Evolutionary conservation across 2,329 filamentous ascomycete genomes (phyloP), one percentile per base, ranked within the genome.

Genomic region (Claviceps fusiformis): DNA sequence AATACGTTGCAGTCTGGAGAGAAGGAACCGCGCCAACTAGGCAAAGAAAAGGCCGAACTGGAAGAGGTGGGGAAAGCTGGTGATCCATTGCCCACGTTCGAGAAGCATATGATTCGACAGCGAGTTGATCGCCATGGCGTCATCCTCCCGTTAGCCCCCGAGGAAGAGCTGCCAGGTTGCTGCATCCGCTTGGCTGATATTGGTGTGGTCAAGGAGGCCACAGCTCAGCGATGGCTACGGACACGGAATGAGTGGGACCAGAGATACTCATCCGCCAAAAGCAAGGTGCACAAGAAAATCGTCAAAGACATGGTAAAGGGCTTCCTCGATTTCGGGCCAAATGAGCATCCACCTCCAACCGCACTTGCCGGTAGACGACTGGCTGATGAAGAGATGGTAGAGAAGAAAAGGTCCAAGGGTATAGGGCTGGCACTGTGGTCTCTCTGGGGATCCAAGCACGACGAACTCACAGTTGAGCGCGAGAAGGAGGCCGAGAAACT

Each of bases 61-160:
- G 60, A 64, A 3, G 64, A 76, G n/a, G 79, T 96, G 8, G 91
- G 92, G n/a, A 89, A 81, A 65, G 90, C 91, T 2, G 91, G 91
- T 1, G 90, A 95, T 62, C 80, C 88, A 4, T 71, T 96, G 0
- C 92, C 90, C 0, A 71, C 78, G 0, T 97, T 96, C 68, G 78
- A 81, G 53, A 76, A 86, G 57, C 85, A 95, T 67, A 96, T 97
- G 91, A 91, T 98, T 58, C 85, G 93, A 9, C 90, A 98, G 67
- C 78, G 86, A 33, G 84, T 97, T 24, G 87, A 88, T 58, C 77
- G 86, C 1, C 82, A 92, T 64, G 93, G 93, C 5, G 76, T 78
- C 13, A 83, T 91, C 27, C 82, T 84, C 56, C 78, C 82, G 0
- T 75, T 98, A 5, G 76, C 81, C 0, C 75, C 82, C 0, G 76